These are phyloP conservation scores for Infundibulicybe gibba DNA, from an alignment of 768 basidiomycete genomes.

Conservation along the genomic window DNA sequence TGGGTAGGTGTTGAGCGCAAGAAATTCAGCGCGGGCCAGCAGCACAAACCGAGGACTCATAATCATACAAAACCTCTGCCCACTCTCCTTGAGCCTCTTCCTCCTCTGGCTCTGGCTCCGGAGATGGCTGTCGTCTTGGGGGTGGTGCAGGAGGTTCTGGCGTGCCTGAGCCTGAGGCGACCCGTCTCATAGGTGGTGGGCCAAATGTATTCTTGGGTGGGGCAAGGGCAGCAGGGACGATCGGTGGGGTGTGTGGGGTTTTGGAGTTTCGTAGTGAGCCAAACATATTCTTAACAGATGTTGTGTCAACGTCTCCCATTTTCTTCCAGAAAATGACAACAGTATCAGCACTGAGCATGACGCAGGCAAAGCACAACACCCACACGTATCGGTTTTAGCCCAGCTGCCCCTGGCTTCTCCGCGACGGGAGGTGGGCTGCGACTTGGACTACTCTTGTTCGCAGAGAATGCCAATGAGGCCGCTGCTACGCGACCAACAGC, in stretches of 20 bases:
- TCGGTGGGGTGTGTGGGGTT: conserved; percentile 27
- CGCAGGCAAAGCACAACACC: conserved; percentile 3
- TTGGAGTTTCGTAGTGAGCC: conserved; percentile 42
- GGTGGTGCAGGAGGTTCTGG: conserved; percentile 23
- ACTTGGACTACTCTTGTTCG: conserved; percentile 14
- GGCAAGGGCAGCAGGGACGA: conserved; percentile 34
- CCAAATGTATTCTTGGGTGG: conserved; percentile 33
- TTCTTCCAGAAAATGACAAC: conserved; percentile 29
- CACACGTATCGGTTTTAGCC: conserved; percentile 23
- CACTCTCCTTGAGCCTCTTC: conserved; percentile 55
- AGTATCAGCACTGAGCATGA: conserved; percentile 2
- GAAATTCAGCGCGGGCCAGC: background rate
- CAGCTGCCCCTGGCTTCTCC: conserved; percentile 21
- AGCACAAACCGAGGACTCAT: conserved; percentile 50
- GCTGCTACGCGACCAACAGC: conserved; percentile 57
- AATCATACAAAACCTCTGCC: conserved; percentile 79
- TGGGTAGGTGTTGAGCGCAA: conserved; percentile 18
- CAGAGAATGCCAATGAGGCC: conserved; percentile 43
- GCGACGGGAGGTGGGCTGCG: conserved; percentile 20
- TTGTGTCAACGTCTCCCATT: conserved; percentile 59
- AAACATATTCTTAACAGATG: conserved; percentile 43
- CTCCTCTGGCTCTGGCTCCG: conserved; percentile 24
- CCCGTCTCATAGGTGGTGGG: conserved; percentile 13
- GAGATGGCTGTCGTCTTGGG: conserved; percentile 26
- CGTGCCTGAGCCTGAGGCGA: conserved; percentile 9